A percentile compares a stretch with the other conserved stretches of the same genome.
These are phyloP conservation scores for Suhomyces taliae DNA, from an alignment of 1,139 yeast genomes.

Conservation along the genomic window DNA sequence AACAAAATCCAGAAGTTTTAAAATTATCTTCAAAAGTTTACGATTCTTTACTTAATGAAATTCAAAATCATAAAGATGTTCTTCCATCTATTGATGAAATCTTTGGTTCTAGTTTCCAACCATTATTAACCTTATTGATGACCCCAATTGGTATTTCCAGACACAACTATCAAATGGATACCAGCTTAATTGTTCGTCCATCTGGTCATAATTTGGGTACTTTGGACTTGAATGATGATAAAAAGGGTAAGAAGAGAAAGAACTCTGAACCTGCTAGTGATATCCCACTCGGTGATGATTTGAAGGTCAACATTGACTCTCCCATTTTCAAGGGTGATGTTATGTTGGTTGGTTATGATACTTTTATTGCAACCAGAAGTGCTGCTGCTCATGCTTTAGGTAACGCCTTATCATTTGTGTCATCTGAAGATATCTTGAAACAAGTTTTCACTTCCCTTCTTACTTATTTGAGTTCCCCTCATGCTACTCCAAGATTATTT, in stretches of 20 bases:
- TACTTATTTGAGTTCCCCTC: conserved; percentile 53
- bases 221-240: conserved; percentile 24
- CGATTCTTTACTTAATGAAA: conserved; percentile 52
- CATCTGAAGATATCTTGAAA: conserved; percentile 35
- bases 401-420: conserved; percentile 56
- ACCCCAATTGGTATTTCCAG: conserved; percentile 96
- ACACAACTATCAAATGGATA: conserved; percentile 82
- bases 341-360: conserved; percentile 75
- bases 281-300: conserved; percentile 53
- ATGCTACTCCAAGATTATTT: conserved; percentile 79
- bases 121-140: conserved; percentile 71
- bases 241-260: conserved; percentile 39
- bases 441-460: conserved; percentile 42
- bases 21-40: conserved; percentile 66
- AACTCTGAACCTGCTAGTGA: conserved; percentile 32
- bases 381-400: conserved; percentile 81
- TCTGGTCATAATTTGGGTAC: conserved; percentile 59
- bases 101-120: conserved; percentile 54
- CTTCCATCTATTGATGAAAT: conserved; percentile 44
- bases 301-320: conserved; percentile 81
- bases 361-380: conserved; percentile 72
- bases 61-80: conserved; percentile 24
- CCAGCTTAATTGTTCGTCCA: conserved; percentile 71
- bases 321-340: conserved; percentile 93
- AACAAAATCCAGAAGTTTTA: conserved; percentile 77